Percentiles rank a stretch among this genome's conserved stretches.
Evolutionary conservation across 495 filamentous ascomycete genomes (phyloP).

Genomic region (Neurospora sp.): DNA sequence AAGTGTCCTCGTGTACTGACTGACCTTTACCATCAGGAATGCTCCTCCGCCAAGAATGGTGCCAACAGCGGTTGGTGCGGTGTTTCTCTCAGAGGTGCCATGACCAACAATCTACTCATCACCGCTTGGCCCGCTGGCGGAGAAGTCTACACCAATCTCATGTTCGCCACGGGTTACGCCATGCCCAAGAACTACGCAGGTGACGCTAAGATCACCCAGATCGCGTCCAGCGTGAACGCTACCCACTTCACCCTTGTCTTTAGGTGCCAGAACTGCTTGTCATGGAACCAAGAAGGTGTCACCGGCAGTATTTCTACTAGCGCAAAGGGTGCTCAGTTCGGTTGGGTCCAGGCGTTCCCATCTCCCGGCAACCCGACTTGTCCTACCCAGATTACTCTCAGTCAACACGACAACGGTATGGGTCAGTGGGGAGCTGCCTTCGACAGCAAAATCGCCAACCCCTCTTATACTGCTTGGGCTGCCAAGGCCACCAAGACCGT

Average conservation of each 20-base stretch:
- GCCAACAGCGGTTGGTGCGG: constrained; percentile 44
- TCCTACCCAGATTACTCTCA: constrained; percentile 21
- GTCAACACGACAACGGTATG: constrained; percentile 31
- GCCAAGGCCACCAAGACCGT: constrained; percentile 33
- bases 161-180: constrained; percentile 47
- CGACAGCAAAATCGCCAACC: constrained; percentile 31
- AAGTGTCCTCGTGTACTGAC: constrained; percentile 9
- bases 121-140: constrained; percentile 44
- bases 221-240: constrained; percentile 44
- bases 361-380: constrained; percentile 24
- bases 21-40: constrained; percentile 17
- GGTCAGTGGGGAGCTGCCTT: constrained; percentile 34
- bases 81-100: constrained; percentile 42
- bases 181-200: constrained; percentile 49
- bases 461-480: constrained; percentile 43
- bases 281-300: constrained; percentile 32
- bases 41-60: constrained; percentile 14
- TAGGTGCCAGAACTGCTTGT: constrained; percentile 51
- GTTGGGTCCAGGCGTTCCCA: constrained; percentile 25
- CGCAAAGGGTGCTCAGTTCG: constrained; percentile 16
- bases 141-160: constrained; percentile 42
- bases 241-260: constrained; percentile 48
- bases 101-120: constrained; percentile 50
- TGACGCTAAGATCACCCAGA: constrained; percentile 44
- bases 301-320: constrained; percentile 15